Conservation (phyloP, 2,329 filamentous ascomycete species). For the Penicillium sclerotigenum region DNA sequence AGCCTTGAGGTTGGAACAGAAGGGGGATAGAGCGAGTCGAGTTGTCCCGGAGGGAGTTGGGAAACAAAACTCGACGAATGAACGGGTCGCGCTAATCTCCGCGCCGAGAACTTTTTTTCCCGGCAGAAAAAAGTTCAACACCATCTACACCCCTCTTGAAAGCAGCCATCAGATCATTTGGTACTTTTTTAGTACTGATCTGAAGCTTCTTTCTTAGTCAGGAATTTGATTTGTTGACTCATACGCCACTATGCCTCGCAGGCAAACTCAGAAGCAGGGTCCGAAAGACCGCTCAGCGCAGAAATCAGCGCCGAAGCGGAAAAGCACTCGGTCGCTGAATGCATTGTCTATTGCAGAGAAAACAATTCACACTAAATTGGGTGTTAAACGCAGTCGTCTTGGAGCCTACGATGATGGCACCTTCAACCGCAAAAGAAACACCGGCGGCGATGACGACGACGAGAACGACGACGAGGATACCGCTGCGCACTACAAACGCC, state of each 20-base stretch:
- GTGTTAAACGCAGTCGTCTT: constrained; percentile 56
- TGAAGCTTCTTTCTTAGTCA: constrained; percentile 1
- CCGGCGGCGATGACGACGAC: constrained; percentile 44
- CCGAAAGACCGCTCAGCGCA: constrained; percentile 39
- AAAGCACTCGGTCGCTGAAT: constrained; percentile 51
- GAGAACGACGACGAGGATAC: constrained; percentile 39
- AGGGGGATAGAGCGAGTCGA: constrained; percentile 19
- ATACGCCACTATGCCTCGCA: constrained; percentile 39
- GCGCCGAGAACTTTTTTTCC: constrained; percentile 38
- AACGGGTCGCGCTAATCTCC: constrained; percentile 31
- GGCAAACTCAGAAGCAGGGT: constrained; percentile 40
- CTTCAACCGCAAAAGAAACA: constrained; percentile 37
- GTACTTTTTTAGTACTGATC: constrained; percentile 3
- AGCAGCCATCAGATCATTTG: constrained; percentile 11
- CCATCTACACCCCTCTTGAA: constrained; percentile 15
- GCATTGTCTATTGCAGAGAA: constrained; percentile 64
- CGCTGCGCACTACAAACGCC: constrained; percentile 46
- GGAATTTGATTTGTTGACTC: neutral
- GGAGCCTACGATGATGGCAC: constrained; percentile 54
- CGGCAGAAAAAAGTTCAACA: constrained; percentile 29
- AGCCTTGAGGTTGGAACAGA: neutral
- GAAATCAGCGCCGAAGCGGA: constrained; percentile 49
- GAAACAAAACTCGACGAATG: constrained; percentile 15
- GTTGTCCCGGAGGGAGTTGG: constrained; percentile 10
- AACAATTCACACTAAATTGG: constrained; percentile 52